Conservation (phyloP, 1,284 basidiomycete species). For the Rhizoctonia solani region DNA sequence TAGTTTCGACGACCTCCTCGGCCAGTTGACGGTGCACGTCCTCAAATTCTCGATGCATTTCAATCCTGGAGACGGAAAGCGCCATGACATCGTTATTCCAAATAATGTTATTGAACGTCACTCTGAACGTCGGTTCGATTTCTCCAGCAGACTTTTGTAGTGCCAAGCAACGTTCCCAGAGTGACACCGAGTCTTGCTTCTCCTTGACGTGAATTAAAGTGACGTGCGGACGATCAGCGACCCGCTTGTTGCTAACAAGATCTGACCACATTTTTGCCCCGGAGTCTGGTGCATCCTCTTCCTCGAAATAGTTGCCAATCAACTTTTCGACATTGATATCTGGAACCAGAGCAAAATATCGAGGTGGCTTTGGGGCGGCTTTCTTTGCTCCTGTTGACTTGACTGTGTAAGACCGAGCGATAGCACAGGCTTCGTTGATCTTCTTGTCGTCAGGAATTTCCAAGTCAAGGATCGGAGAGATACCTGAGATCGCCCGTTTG, state of each 20-base stretch:
- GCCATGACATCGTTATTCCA: slow-evolving; percentile 86
- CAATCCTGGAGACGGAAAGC: slow-evolving; percentile 63
- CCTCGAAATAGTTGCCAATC: slow-evolving; percentile 49
- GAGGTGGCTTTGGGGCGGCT: slow-evolving; percentile 43
- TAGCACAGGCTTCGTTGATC: slow-evolving; percentile 63
- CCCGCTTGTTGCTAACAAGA: slow-evolving; percentile 55
- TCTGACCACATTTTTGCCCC: slow-evolving; percentile 56
- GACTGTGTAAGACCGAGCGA: slow-evolving; percentile 56
- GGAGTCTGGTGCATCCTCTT: slow-evolving; percentile 42
- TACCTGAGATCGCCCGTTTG: slow-evolving; percentile 61
- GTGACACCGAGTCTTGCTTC: slow-evolving; percentile 52
- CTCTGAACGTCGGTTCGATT: slow-evolving; percentile 60
- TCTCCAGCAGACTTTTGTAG: slow-evolving; percentile 50
- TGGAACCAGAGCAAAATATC: slow-evolving; percentile 79
- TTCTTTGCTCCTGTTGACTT: slow-evolving; percentile 46
- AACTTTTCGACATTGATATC: slow-evolving; percentile 65
- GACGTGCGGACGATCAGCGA: slow-evolving; percentile 75
- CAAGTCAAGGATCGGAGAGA: slow-evolving; percentile 58
- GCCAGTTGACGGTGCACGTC: slow-evolving; percentile 48
- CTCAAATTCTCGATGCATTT: slow-evolving; percentile 46
- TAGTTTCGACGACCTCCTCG: slow-evolving; percentile 52
- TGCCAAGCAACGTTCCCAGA: slow-evolving; percentile 70
- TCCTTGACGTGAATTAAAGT: slow-evolving; percentile 80
- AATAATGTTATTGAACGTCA: slow-evolving; percentile 66
- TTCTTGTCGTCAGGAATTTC: slow-evolving; percentile 58